Conservation (phyloP, 2,329 filamentous ascomycete species). For the Davidsoniella australis region DNA sequence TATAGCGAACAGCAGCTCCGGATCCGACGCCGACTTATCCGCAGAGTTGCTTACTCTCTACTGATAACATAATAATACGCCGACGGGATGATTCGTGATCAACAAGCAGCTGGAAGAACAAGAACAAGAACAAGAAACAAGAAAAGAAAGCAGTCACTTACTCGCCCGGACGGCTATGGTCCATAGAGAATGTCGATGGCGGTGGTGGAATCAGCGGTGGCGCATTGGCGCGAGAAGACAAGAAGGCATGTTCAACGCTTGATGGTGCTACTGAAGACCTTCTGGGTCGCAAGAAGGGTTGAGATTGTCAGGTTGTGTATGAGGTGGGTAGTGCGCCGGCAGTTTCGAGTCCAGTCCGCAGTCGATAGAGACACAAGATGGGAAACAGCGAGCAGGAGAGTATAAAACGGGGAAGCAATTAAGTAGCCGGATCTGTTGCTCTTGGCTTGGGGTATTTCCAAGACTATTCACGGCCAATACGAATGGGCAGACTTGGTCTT, state of each 20-base stretch:
- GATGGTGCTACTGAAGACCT: not conserved
- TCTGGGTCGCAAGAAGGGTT: not conserved
- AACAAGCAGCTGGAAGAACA: not conserved
- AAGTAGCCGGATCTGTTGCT: too few species aligned
- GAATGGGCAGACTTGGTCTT: too few species aligned
- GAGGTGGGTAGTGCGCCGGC: too few species aligned
- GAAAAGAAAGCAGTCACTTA: slow-evolving; percentile 1
- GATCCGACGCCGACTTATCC: too few species aligned
- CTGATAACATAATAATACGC: too few species aligned
- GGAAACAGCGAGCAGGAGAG: not conserved
- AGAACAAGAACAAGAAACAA: not conserved
- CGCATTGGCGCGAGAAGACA: slow-evolving; percentile 4
- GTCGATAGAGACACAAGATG: not conserved
- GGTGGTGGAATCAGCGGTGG: not conserved
- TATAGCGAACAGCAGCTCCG: too few species aligned
- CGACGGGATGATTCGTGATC: not conserved
- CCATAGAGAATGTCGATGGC: slow-evolving; percentile 7
- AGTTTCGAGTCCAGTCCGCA: not conserved
- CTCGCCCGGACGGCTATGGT: slow-evolving; percentile 9
- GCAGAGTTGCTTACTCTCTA: too few species aligned
- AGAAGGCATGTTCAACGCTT: slow-evolving; percentile 4
- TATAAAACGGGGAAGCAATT: too few species aligned
- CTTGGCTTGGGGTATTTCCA: too few species aligned
- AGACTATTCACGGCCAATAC: too few species aligned
- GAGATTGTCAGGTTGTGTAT: not conserved